Evolutionary conservation across 2,329 filamentous ascomycete genomes (phyloP), one percentile per base, ranked within the genome.

Genomic region (Zymoseptoria pseudotritici): DNA sequence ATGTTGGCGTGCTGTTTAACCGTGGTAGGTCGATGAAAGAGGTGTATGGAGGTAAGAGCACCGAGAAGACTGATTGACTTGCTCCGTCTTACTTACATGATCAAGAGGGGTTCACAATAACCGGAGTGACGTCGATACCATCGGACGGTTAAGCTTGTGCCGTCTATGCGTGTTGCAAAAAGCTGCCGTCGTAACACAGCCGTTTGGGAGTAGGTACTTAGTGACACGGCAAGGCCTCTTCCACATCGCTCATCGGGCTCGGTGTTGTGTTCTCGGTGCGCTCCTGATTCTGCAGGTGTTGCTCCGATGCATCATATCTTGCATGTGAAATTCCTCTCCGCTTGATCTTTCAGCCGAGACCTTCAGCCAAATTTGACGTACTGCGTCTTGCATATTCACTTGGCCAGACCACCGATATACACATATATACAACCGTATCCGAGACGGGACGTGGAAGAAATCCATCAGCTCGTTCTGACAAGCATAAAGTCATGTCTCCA

Each of bases 401-500:
- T 17, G 17, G 36, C 36, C 36, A 17, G 13, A 46, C 13, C 36
- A 46, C 7, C 17, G 13, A 46, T 46, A 46, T 46, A 46, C 36
- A 17, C 36, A 46, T 42, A 17, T 46, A 46, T 46, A 46, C 36
- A 2, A 3, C 36, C 36, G 3, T 11, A 17, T 46, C 7, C 13
- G 36, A 3, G 13, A n/a, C 36, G 5, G 36, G 13, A n/a, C 22
- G 22, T 24, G 22, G 22, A 24, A 24, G 4, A 24, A 24, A 24
- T 24, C 22, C 22, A 24, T 24, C 22, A 24, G 22, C 3, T 24
- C 22, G 22, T 24, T 24, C 22, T 24, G 22, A 24, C 22, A 24
- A 24, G 22, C 22, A 24, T 24, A 24, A 1, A 24, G 22, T 5
- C 53, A 69, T 69, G 66, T 69, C 66, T 55, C 65, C 64, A 50